Percentiles rank a stretch among this genome's conserved stretches.
These are phyloP conservation scores for Fonsecaea multimorphosa DNA, from an alignment of 2,329 filamentous ascomycete genomes.

Conservation along the genomic window DNA sequence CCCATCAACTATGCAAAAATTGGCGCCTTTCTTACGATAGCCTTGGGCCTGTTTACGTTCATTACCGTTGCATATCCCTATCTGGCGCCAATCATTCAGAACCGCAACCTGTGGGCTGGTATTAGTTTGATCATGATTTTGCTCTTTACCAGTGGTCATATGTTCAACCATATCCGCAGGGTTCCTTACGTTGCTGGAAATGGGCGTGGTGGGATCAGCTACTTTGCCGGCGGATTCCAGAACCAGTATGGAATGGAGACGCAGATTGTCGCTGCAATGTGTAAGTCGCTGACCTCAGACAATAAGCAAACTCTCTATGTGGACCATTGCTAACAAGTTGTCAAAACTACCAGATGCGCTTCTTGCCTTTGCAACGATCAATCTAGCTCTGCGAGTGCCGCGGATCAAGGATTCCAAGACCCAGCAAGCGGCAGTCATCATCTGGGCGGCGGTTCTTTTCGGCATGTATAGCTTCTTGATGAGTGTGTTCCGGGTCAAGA, in stretches of 20 bases:
- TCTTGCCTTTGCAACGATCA: conserved; percentile 87
- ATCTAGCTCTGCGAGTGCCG: conserved; percentile 91
- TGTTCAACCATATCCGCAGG: conserved; percentile 99
- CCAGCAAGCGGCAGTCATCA: conserved; percentile 80
- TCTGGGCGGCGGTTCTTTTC: conserved; percentile 79
- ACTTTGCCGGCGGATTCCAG: conserved; percentile 91
- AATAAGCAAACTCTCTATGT: background rate
- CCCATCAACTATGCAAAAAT: conserved; percentile 87
- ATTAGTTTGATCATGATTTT: conserved; percentile 87
- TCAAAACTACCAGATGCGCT: conserved; percentile 67
- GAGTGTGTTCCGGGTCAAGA: conserved; percentile 93
- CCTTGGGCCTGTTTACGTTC: conserved; percentile 72
- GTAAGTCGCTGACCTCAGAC: conserved; percentile 62
- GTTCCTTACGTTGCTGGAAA: conserved; percentile 90
- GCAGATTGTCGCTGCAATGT: conserved; percentile 90
- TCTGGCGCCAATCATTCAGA: conserved; percentile 80
- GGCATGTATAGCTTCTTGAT: conserved; percentile 91
- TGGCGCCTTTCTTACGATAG: conserved; percentile 68
- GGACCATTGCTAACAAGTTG: conserved; percentile 25
- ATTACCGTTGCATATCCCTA: conserved; percentile 76
- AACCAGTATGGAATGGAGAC: conserved; percentile 94
- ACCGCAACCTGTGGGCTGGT: conserved; percentile 91
- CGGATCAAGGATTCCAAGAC: conserved; percentile 76
- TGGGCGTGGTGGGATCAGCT: conserved; percentile 82
- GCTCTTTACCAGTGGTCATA: conserved; percentile 93